Percentiles rank a stretch among this genome's conserved stretches.
These are phyloP conservation scores for Penicillium cosmopolitanum DNA, from an alignment of 495 filamentous ascomycete species.

Conservation along the genomic window DNA sequence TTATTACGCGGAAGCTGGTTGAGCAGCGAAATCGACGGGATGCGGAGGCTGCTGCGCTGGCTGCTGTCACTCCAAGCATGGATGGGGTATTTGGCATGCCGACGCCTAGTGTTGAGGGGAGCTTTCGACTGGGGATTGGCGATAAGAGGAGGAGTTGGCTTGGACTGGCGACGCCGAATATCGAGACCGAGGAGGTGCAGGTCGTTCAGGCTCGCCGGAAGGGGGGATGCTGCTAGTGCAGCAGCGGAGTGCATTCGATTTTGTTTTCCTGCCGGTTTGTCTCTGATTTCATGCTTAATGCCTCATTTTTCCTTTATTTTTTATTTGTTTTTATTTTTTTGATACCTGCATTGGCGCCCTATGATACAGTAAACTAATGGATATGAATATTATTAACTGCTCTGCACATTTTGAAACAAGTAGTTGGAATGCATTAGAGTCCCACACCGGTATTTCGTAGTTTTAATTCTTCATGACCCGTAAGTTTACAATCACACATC, in stretches of 20 bases:
- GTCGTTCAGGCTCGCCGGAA: slow-evolving; percentile 29
- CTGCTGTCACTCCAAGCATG: slow-evolving; percentile 44
- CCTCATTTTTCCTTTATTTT: slow-evolving; percentile 8
- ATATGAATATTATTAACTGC: neutral
- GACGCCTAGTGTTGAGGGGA: slow-evolving; percentile 34
- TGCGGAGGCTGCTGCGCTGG: slow-evolving; percentile 56
- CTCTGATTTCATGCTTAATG: neutral
- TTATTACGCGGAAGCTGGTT: slow-evolving; percentile 91
- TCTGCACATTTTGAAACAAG: too few species aligned
- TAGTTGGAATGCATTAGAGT: too few species aligned
- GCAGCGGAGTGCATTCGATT: neutral
- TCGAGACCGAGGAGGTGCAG: slow-evolving; percentile 38
- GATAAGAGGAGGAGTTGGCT: slow-evolving; percentile 58
- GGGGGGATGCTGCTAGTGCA: slow-evolving; percentile 46
- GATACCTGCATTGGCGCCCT: slow-evolving; percentile 10
- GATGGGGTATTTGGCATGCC: slow-evolving; percentile 15
- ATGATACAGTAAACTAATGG: neutral
- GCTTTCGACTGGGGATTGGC: slow-evolving; percentile 48
- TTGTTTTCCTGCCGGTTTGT: too few species aligned
- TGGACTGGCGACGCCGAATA: slow-evolving; percentile 50
- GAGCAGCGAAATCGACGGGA: slow-evolving; percentile 75
- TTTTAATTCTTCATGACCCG: too few species aligned
- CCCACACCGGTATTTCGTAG: too few species aligned
- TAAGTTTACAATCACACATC: too few species aligned
- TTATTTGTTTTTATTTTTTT: slow-evolving; percentile 6